Evolutionary conservation across 2,329 filamentous ascomycete genomes (phyloP).

Genomic region (Xylariaceae sp.): DNA sequence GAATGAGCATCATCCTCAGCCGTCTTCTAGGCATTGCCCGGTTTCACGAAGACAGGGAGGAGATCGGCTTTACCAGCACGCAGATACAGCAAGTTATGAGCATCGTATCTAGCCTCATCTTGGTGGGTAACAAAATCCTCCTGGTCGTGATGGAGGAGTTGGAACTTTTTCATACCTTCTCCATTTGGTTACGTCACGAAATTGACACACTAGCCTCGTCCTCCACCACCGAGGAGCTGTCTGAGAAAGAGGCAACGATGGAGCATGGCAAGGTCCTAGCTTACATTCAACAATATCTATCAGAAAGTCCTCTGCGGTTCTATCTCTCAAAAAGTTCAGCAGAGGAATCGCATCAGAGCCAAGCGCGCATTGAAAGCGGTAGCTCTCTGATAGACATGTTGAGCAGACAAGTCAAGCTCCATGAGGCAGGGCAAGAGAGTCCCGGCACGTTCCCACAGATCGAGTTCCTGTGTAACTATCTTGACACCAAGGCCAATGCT

Average conservation of each 20-base stretch:
- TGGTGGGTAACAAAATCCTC: conserved; percentile 71
- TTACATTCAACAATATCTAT: conserved; percentile 72
- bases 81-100: conserved; percentile 65
- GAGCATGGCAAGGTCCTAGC: conserved; percentile 68
- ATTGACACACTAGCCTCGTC: conserved; percentile 70
- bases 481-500: conserved; percentile 52
- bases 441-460: conserved; percentile 55
- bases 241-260: conserved; percentile 72
- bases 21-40: conserved; percentile 78
- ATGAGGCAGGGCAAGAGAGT: conserved; percentile 40
- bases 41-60: conserved; percentile 65
- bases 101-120: conserved; percentile 67
- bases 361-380: conserved; percentile 39
- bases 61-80: conserved; percentile 61
- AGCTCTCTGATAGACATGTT: conserved; percentile 44
- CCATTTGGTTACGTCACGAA: conserved; percentile 76
- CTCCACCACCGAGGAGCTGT: conserved; percentile 65
- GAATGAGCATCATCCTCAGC: conserved; percentile 75
- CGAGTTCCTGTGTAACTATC: conserved; percentile 57
- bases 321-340: conserved; percentile 51
- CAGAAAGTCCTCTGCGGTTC: conserved; percentile 57
- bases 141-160: conserved; percentile 71
- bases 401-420: conserved; percentile 43
- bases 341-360: conserved; percentile 47
- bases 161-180: conserved; percentile 72